A percentile compares a stretch with the other conserved stretches of the same genome.
These are phyloP conservation scores for Lentinula sp. DNA, from an alignment of 768 basidiomycete species.

Conservation along the genomic window DNA sequence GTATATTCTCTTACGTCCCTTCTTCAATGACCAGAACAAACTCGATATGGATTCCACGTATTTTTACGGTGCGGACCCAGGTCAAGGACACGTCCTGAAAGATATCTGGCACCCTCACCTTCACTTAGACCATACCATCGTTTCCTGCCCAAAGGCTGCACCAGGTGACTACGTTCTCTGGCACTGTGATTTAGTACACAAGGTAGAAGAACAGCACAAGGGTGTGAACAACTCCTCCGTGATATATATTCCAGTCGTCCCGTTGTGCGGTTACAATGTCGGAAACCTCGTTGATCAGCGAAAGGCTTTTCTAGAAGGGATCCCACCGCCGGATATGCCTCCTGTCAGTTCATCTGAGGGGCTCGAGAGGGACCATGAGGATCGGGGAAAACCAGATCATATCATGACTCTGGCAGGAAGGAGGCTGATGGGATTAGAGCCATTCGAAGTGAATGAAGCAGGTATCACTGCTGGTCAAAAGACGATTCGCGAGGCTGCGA, in stretches of 20 bases:
- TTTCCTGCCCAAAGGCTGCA: not conserved
- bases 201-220: not conserved
- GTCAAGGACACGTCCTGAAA: not conserved
- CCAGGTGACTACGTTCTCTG: not conserved
- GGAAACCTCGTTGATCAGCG: not conserved
- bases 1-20: not conserved
- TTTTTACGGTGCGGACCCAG: not conserved
- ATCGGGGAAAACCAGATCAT: not conserved
- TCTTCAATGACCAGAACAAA: not conserved
- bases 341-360: not conserved
- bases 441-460: not conserved
- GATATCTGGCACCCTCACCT: not conserved
- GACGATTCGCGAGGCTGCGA: not conserved
- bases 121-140: not conserved
- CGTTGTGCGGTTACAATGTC: not conserved
- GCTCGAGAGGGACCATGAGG: not conserved
- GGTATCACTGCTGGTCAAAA: not conserved
- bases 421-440: not conserved
- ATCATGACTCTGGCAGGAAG: not conserved
- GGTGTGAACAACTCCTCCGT: not conserved
- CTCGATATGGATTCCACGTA: not conserved
- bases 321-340: not conserved
- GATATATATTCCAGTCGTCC: not conserved
- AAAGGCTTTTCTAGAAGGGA: not conserved
- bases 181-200: constrained; percentile 1